Evolutionary conservation across 345 rosid species (phyloP), one percentile per base, ranked within the genome.

Genomic region (Cardamine chenopodiifolia): DNA sequence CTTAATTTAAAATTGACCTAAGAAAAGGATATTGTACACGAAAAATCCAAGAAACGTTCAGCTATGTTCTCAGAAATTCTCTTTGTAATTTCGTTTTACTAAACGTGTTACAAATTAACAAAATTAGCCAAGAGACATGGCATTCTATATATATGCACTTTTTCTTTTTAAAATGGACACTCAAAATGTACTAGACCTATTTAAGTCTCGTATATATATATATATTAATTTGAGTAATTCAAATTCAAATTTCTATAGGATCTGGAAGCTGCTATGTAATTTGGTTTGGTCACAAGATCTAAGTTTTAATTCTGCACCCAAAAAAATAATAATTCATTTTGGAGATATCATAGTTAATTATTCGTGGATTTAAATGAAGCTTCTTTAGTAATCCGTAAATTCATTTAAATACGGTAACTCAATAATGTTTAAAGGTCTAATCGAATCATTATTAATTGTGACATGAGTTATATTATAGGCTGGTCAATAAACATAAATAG

Each of bases 1-100:
- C 11, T 69, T 29, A 2, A 17, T 11, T 48, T 11, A 20, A 23
- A 9, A 60, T 53, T 72, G 70, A 72, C 76, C 53, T 25, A 0
- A 4, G 15, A 37, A 35, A 71, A 59, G 0, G 28, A 47, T 6
- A 34, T 20, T 44, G 25, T 14, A 59, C 45, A 75, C 37, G 79
- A 75, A 76, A 23, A 44, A 53, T 62, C 79, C 70, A 44, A 23
- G 79, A 69, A 76, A 45, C 37, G 1, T 44, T 69, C 20, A 0
- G 5, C 70, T 0, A 7, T 8, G 35, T 76, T 76, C 75, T 45
- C 0, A 23, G 79, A 69, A 76, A 44, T 32, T 75, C 55, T 39
- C 47, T 50, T 4, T 10, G 7, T 39, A 59, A 3, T 47, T 52
- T 62, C 32, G 7, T 2, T 62, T 53, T 40, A 20, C 9, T 64